Conservation (phyloP, 2,329 filamentous ascomycete genomes). For the Alternaria solani region DNA sequence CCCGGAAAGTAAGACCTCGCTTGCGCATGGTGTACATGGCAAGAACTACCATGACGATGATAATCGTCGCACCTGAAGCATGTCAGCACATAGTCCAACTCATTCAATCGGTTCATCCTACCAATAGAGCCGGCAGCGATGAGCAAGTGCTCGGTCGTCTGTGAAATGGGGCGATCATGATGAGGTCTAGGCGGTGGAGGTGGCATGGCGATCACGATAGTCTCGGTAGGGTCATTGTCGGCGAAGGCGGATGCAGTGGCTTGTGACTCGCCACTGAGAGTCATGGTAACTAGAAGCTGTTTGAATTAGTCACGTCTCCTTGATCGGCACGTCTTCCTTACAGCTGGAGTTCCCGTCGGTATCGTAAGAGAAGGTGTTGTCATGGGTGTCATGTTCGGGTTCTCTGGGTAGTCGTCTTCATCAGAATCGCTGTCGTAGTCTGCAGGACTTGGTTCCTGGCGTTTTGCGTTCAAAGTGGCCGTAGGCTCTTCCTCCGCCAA, state of each 20-base stretch:
- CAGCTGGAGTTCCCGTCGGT: slow-evolving; percentile 26
- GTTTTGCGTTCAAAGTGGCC: slow-evolving; percentile 25
- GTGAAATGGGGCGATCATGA: slow-evolving; percentile 38
- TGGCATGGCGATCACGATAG: slow-evolving; percentile 34
- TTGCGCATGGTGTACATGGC: slow-evolving; percentile 50
- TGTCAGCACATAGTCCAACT: slow-evolving; percentile 20
- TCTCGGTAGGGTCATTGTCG: slow-evolving; percentile 35
- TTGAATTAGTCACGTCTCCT: slow-evolving; percentile 22
- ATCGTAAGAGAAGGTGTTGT: slow-evolving; percentile 8
- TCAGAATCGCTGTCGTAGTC: slow-evolving; percentile 26
- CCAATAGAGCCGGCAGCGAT: slow-evolving; percentile 54
- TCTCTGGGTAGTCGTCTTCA: slow-evolving; percentile 18
- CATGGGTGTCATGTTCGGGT: background rate
- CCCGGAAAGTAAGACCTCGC: slow-evolving; percentile 44
- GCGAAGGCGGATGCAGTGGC: slow-evolving; percentile 30
- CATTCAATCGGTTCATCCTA: slow-evolving; percentile 10
- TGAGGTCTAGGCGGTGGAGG: slow-evolving; percentile 25
- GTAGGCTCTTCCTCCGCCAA: slow-evolving; percentile 25
- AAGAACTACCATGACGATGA: slow-evolving; percentile 48
- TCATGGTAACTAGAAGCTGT: slow-evolving; percentile 38
- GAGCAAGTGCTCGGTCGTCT: slow-evolving; percentile 50
- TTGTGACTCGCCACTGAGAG: slow-evolving; percentile 20
- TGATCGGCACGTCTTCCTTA: slow-evolving; percentile 19
- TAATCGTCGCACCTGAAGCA: slow-evolving; percentile 47
- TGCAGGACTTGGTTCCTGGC: slow-evolving; percentile 20